Evolutionary conservation across 73 alveolate genomes (phyloP).

Genomic region (Paramecium tetraurelia): DNA sequence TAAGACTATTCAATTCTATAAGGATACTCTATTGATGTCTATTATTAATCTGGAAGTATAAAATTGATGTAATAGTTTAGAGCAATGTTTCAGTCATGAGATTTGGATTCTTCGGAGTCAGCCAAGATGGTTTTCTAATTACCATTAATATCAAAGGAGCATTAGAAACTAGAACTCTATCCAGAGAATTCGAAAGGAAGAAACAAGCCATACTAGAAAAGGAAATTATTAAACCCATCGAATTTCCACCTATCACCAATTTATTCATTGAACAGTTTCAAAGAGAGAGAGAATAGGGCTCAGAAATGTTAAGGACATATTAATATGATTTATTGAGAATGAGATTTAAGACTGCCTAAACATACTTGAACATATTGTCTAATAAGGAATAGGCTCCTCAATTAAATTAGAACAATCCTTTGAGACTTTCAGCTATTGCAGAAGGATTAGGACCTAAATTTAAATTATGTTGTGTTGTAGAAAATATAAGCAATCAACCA

Average conservation of each 20-base stretch:
- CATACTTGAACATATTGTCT: background rate
- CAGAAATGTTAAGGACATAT: background rate
- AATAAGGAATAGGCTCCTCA: slow-evolving; percentile 5
- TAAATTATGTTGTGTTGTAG: background rate
- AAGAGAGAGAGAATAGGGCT: slow-evolving; percentile 24
- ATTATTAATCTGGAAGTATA: background rate
- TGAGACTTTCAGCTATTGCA: background rate
- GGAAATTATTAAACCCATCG: background rate
- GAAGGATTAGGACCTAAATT: slow-evolving; percentile 54
- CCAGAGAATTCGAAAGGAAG: background rate
- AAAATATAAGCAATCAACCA: background rate
- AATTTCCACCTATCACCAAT: slow-evolving; percentile 11
- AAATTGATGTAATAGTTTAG: background rate
- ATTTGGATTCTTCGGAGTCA: slow-evolving; percentile 10
- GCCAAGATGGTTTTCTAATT: slow-evolving; percentile 40
- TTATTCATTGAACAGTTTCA: background rate
- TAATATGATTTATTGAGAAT: slow-evolving; percentile 40
- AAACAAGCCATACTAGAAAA: background rate
- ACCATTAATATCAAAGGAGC: slow-evolving; percentile 21
- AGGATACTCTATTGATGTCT: background rate
- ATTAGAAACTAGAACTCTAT: background rate
- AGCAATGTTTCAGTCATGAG: slow-evolving; percentile 24
- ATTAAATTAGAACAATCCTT: background rate
- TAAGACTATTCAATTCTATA: slow-evolving; percentile 13
- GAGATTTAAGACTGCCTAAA: slow-evolving; percentile 36